Evolutionary conservation across 192 early-diverging fungal species (phyloP).

Genomic region (Coemansia sp.): DNA sequence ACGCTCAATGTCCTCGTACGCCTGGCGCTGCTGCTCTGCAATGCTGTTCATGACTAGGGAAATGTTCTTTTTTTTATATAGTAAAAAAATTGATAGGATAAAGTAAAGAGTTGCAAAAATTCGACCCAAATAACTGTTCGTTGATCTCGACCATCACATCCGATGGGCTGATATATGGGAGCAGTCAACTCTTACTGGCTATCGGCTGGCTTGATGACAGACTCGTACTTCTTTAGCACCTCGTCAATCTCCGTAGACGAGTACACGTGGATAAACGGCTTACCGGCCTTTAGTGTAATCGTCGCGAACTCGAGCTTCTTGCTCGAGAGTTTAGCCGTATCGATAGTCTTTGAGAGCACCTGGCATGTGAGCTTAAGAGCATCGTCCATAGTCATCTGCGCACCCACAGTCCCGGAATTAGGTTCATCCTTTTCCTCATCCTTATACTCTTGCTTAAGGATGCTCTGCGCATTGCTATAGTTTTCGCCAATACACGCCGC

Average conservation of each 20-base stretch:
- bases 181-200: slow-evolving; percentile 11
- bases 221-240: slow-evolving; percentile 44
- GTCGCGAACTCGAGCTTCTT: slow-evolving; percentile 96
- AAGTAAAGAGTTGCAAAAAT: neutral
- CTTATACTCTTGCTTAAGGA: slow-evolving; percentile 97
- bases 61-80: neutral
- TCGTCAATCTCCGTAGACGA: slow-evolving; percentile 49
- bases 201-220: slow-evolving; percentile 47
- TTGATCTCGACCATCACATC: neutral
- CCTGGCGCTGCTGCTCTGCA: slow-evolving; percentile 73
- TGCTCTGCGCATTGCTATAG: slow-evolving; percentile 85
- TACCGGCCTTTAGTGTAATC: slow-evolving; percentile 60
- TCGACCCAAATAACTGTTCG: neutral
- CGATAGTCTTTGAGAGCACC: slow-evolving; percentile 97
- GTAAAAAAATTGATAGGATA: neutral
- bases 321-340: slow-evolving; percentile 85
- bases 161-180: neutral
- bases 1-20: slow-evolving; percentile 92
- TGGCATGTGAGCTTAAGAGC: slow-evolving; percentile 92
- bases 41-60: slow-evolving; percentile 59
- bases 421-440: slow-evolving; percentile 61
- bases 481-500: slow-evolving; percentile 98
- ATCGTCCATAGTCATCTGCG: slow-evolving; percentile 73
- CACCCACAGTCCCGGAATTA: slow-evolving; percentile 4
- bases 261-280: slow-evolving; percentile 44